Evolutionary conservation across 768 basidiomycete species (phyloP), one percentile per base, ranked within the genome.

Genomic region (Lentinus brumalis): DNA sequence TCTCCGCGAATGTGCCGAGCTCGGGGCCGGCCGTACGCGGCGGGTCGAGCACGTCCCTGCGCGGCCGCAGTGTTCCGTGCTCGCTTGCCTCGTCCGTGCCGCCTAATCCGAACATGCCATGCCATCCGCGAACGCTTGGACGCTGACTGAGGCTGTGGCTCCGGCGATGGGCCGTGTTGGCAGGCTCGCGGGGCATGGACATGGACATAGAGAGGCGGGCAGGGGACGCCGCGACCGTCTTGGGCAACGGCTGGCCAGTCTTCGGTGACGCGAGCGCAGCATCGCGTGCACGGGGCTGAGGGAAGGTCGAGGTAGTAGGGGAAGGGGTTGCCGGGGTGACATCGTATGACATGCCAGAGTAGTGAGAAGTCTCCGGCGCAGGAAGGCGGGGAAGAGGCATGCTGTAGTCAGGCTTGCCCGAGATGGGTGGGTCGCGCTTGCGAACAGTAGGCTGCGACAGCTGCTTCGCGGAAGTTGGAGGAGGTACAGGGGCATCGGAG

Each of bases 81-180:
- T 85, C 85, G 52, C 81, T 80, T 39, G 77, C 74, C 18, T 70
- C 70, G 54, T 67, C 75, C 53, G 70, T 74, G 31, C 68, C 64
- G 3, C 64, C 65, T 26, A 67, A 61, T 14, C 87, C 86, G 71
- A 89, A 86, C 76, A 87, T 80, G 10, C 81, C 83, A 29, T 82
- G 79, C 83, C 86, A 84, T 2, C 84, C 82, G 46, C 84, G 79
- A 18, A 81, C 66, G 2, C 70, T 74, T 11, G 90, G 92, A 18
- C 91, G 76, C 70, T 92, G 89, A 53, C 88, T 91, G 73, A 94
- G 80, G 69, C 90, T 91, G 71, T 94, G 92, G 62, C 90, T 93
- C 56, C 92, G 79, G 54, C 88, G 81, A 73, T 95, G 93, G 5
- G 88, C 90, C 32, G 87, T 87, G 4, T 87, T 88, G 8, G 89